phyloP scores from a whole-genome alignment of 2,329 filamentous ascomycete species.

The Ploettnerulaceae sp. region DNA sequence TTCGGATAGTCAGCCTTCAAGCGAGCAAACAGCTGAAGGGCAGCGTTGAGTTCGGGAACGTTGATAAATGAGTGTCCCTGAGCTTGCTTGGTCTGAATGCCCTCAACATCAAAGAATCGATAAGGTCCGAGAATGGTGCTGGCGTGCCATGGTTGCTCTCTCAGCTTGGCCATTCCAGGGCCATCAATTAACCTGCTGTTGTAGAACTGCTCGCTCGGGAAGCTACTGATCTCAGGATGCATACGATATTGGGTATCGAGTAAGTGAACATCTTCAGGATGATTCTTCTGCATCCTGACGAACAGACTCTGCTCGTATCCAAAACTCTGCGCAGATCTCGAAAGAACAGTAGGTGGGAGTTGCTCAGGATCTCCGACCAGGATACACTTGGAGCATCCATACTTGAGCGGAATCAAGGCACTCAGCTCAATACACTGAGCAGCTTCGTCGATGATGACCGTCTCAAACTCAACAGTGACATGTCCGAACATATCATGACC shows the following conservation, averaged over 20 bases:
- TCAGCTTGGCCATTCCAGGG: constrained; percentile 70
- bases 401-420: constrained; percentile 93
- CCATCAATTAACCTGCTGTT: constrained; percentile 84
- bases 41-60: constrained; percentile 77
- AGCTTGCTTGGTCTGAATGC: constrained; percentile 74
- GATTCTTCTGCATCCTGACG: constrained; percentile 94
- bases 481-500: constrained; percentile 97
- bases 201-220: constrained; percentile 90
- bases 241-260: constrained; percentile 99
- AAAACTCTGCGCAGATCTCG: constrained; percentile 84
- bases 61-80: constrained; percentile 90
- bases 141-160: constrained; percentile 79
- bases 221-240: constrained; percentile 93
- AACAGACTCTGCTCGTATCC: constrained; percentile 98
- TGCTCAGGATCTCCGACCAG: constrained; percentile 98
- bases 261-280: constrained; percentile 81
- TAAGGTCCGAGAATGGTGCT: constrained; percentile 82
- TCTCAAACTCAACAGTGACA: constrained; percentile 94
- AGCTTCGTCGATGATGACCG: constrained; percentile 95
- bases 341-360: constrained; percentile 90
- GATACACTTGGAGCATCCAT: constrained; percentile 94
- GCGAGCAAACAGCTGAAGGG: constrained; percentile 77
- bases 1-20: constrained; percentile 66
- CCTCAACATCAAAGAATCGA: constrained; percentile 93
- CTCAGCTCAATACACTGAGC: constrained; percentile 97